These are phyloP conservation scores for Acer yangbiense DNA, from an alignment of 345 rosid species.

Conservation along the genomic window DNA sequence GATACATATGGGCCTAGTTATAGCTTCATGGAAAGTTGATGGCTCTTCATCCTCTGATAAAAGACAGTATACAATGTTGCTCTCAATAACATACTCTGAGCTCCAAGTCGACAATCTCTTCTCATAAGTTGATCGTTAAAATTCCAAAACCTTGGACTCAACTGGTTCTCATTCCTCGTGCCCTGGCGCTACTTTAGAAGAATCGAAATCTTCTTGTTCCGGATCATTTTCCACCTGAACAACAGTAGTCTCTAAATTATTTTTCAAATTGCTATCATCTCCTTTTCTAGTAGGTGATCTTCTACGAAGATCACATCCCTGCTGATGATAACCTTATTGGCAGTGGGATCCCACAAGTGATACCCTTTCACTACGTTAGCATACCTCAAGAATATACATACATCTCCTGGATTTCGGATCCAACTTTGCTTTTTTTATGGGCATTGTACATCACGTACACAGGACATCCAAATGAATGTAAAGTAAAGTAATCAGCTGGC, in stretches of 20 bases:
- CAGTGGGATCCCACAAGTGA: too few species aligned
- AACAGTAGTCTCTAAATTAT: not conserved
- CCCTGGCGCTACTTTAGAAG: not conserved
- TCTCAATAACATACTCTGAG: not conserved
- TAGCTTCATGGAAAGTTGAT: not conserved
- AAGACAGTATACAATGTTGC: conserved; percentile 8
- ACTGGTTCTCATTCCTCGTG: not conserved
- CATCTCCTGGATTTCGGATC: too few species aligned
- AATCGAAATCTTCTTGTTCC: not conserved
- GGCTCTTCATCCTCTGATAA: not conserved
- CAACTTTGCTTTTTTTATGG: too few species aligned
- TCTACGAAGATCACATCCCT: too few species aligned
- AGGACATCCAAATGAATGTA: too few species aligned
- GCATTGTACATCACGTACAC: too few species aligned
- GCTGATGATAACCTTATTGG: too few species aligned
- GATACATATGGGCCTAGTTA: not conserved
- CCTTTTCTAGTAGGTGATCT: too few species aligned
- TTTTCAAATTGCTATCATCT: not conserved
- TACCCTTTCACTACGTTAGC: not conserved
- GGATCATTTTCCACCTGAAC: not conserved
- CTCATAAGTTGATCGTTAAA: not conserved
- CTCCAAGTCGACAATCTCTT: not conserved
- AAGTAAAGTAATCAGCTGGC: too few species aligned
- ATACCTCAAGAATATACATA: not conserved
- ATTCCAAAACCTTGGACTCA: not conserved